Percentiles rank a stretch among this genome's conserved stretches.
Conservation (phyloP, 1,284 basidiomycete species). For the Cutaneotrichosporon spelunceum region DNA sequence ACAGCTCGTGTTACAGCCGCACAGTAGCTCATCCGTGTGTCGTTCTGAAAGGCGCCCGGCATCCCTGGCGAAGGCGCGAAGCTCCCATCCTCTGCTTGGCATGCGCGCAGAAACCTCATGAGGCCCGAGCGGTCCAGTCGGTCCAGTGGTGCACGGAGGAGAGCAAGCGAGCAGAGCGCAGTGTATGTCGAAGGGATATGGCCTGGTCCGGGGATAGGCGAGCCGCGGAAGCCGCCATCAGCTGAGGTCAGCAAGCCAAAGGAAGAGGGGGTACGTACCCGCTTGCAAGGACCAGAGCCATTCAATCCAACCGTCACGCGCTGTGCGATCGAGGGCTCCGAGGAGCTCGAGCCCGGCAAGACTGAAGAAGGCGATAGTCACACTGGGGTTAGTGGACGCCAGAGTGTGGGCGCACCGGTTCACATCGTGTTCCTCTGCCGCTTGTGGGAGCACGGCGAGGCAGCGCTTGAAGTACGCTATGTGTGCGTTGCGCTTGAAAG, state of each 20-base stretch:
- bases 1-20: constrained; percentile 58
- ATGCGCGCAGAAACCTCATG: constrained; percentile 61
- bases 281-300: constrained; percentile 88
- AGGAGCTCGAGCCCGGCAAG: constrained; percentile 73
- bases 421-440: constrained; percentile 44
- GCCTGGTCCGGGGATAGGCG: constrained; percentile 62
- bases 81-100: constrained; percentile 77
- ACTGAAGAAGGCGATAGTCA: constrained; percentile 81
- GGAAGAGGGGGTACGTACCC: constrained; percentile 33
- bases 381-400: constrained; percentile 53
- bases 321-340: constrained; percentile 58
- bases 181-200: constrained; percentile 93
- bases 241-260: constrained; percentile 36
- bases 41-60: constrained; percentile 43
- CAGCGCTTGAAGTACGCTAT: constrained; percentile 47
- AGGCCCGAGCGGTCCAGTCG: constrained; percentile 65
- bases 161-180: constrained; percentile 71
- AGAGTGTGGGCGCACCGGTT: constrained; percentile 38
- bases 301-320: constrained; percentile 64
- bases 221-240: constrained; percentile 72
- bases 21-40: constrained; percentile 74
- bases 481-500: constrained; percentile 51
- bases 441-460: constrained; percentile 41
- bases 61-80: constrained; percentile 65
- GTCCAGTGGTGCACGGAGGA: constrained; percentile 75